Percentiles rank a stretch among this genome's conserved stretches.
Evolutionary conservation across 305 asterid genomes (phyloP).

Genomic region (Euphrasia arctica): DNA sequence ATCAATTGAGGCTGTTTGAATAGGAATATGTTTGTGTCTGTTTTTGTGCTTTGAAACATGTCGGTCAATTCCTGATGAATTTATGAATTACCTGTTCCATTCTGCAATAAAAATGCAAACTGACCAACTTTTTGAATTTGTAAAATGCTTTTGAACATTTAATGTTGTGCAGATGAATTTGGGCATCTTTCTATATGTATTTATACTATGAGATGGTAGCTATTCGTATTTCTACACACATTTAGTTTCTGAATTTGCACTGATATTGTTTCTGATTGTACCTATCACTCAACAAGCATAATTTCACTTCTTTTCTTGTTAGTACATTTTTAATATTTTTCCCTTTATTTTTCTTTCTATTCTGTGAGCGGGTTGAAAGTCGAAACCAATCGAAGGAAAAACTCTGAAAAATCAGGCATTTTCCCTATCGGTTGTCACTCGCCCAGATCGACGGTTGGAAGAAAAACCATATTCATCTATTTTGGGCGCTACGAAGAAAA

Average conservation of each 20-base stretch:
- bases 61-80: not conserved
- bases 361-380: too few species aligned
- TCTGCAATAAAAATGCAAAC: not conserved
- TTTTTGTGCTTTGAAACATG: conserved; percentile 63
- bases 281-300: not conserved
- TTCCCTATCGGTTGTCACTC: too few species aligned
- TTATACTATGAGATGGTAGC: conserved; percentile 10
- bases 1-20: conserved; percentile 83
- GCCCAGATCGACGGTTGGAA: too few species aligned
- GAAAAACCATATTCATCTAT: too few species aligned
- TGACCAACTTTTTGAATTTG: not conserved
- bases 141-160: conserved; percentile 1
- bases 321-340: conserved; percentile 19
- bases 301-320: conserved; percentile 3
- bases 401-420: too few species aligned
- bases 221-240: conserved; percentile 16
- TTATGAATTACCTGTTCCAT: not conserved
- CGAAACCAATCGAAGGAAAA: too few species aligned
- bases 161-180: conserved; percentile 7
- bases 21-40: conserved; percentile 93
- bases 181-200: conserved; percentile 8
- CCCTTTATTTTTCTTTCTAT: not conserved
- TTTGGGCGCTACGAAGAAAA: too few species aligned
- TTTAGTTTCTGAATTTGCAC: conserved; percentile 9
- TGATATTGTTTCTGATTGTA: not conserved